Conservation (phyloP, 2,329 filamentous ascomycete species). For the Cladorrhinum sp. region DNA sequence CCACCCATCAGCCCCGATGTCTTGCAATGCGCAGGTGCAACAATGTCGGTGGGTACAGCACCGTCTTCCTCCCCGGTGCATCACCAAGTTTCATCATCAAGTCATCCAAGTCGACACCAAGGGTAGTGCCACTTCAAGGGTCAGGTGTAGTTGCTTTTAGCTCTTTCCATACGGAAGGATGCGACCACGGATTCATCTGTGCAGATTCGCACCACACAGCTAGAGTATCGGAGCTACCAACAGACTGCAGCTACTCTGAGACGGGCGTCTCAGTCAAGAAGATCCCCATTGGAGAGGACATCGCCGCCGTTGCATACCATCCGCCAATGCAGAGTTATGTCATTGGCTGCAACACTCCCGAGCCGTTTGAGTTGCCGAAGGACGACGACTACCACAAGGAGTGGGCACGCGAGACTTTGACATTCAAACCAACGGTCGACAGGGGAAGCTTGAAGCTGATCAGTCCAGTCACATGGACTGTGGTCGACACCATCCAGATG, state of each 20-base stretch:
- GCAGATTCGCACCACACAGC: constrained; percentile 70
- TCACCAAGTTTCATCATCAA: constrained; percentile 82
- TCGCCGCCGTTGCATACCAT: constrained; percentile 74
- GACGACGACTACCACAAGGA: constrained; percentile 82
- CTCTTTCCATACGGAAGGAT: constrained; percentile 71
- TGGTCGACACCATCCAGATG: constrained; percentile 73
- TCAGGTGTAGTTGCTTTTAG: constrained; percentile 68
- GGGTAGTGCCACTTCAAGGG: constrained; percentile 70
- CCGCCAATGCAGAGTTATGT: constrained; percentile 71
- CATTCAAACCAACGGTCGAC: constrained; percentile 64
- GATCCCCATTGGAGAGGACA: constrained; percentile 65
- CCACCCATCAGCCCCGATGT: constrained; percentile 44
- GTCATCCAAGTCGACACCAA: constrained; percentile 72
- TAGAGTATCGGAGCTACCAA: constrained; percentile 69
- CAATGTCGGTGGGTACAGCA: constrained; percentile 73
- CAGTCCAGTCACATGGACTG: constrained; percentile 70
- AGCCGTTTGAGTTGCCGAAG: constrained; percentile 78
- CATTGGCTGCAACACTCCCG: constrained; percentile 63
- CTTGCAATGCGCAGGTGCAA: constrained; percentile 56
- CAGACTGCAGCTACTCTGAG: constrained; percentile 65
- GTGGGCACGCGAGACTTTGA: constrained; percentile 69
- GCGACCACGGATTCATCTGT: constrained; percentile 80
- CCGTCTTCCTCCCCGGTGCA: constrained; percentile 76
- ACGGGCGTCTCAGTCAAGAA: constrained; percentile 74
- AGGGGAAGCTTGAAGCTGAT: constrained; percentile 75